phyloP scores from a whole-genome alignment of 2,329 filamentous ascomycete species.

The Macrophomina pseudophaseolina region DNA sequence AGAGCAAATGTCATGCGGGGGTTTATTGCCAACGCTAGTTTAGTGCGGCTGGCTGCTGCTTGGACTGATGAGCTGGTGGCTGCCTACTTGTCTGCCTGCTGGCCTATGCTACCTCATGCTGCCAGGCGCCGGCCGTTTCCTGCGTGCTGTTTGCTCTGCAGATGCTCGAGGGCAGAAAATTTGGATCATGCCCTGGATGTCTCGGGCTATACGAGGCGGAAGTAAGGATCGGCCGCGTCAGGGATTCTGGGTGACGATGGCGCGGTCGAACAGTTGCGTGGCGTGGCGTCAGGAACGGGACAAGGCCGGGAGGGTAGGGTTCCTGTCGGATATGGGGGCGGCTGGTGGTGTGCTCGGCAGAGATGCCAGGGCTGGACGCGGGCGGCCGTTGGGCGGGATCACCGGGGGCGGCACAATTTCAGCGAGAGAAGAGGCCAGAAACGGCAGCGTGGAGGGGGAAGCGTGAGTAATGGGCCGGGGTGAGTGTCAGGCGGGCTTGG shows the following conservation, averaged over 20 bases:
- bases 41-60: not conserved
- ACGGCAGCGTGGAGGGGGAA: not conserved
- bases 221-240: slow-evolving; percentile 14
- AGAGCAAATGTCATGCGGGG: too few species aligned
- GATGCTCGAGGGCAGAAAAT: not conserved
- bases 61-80: not conserved
- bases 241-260: not conserved
- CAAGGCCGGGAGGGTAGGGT: not conserved
- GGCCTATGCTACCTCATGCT: too few species aligned
- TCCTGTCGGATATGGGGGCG: not conserved
- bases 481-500: not conserved
- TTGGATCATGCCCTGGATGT: not conserved
- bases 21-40: not conserved
- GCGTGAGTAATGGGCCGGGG: not conserved
- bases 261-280: not conserved
- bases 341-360: not conserved
- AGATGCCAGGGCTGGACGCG: not conserved
- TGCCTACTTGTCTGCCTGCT: not conserved
- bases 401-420: not conserved
- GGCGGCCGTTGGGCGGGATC: not conserved
- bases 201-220: slow-evolving; percentile 9
- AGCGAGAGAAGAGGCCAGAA: not conserved
- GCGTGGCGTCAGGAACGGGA: slow-evolving; percentile 17
- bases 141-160: not conserved
- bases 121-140: too few species aligned